Conservation (phyloP, 2,329 filamentous ascomycete species). For the Fusarium sp. region DNA sequence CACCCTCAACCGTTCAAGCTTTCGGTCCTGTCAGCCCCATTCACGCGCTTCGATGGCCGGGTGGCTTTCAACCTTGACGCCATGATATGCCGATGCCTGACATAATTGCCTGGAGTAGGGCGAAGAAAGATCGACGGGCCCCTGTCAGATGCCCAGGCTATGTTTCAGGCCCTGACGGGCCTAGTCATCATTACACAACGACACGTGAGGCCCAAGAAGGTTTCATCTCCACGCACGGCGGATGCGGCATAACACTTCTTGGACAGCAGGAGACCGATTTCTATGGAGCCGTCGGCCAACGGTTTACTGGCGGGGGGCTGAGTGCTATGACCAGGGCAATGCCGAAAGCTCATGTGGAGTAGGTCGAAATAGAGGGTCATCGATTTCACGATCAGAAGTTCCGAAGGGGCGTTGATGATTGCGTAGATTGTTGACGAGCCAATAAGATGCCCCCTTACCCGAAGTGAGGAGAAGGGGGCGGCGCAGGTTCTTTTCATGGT, state of each 20-base stretch:
- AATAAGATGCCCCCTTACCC: constrained; percentile 51
- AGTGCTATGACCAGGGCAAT: constrained; percentile 35
- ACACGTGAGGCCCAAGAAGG: constrained; percentile 49
- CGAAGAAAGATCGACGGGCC: constrained; percentile 40
- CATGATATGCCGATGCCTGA: constrained; percentile 35
- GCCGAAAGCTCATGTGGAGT: constrained; percentile 36
- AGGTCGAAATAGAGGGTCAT: constrained; percentile 37
- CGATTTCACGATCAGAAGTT: constrained; percentile 42
- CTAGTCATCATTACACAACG: constrained; percentile 43
- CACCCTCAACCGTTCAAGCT: constrained; percentile 41
- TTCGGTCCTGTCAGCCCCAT: constrained; percentile 41
- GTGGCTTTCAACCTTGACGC: constrained; percentile 43
- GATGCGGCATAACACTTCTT: constrained; percentile 46
- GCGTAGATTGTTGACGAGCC: constrained; percentile 42
- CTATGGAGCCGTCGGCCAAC: constrained; percentile 35
- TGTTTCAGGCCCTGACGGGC: constrained; percentile 46
- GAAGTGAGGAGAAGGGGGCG: constrained; percentile 48
- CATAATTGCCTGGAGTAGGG: constrained; percentile 32
- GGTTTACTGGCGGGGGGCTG: constrained; percentile 26
- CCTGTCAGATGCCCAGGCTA: constrained; percentile 43
- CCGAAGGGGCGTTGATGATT: constrained; percentile 41
- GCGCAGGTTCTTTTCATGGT: constrained; percentile 31
- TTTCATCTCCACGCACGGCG: constrained; percentile 48
- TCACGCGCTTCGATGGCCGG: constrained; percentile 37
- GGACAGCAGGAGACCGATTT: constrained; percentile 35